Percentiles rank a stretch among this genome's conserved stretches.
These are phyloP conservation scores for Magnolia officinalis DNA, from an alignment of 164 flowering plant species.

Conservation along the genomic window DNA sequence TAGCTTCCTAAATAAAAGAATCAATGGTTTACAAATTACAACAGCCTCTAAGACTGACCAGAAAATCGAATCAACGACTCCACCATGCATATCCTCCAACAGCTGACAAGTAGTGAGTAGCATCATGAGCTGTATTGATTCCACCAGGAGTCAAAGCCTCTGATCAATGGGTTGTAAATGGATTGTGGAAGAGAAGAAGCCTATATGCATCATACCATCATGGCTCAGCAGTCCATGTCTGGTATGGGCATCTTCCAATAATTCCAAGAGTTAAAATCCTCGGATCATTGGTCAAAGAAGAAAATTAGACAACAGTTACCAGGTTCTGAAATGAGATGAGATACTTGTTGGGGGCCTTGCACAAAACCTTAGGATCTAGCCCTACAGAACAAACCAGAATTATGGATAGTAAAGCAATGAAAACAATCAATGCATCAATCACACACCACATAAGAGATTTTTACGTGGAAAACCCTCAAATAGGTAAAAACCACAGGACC, in stretches of 20 bases:
- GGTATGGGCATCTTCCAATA: constrained; percentile 84
- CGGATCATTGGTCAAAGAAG: neutral
- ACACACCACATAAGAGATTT: too few species aligned
- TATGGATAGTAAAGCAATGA: too few species aligned
- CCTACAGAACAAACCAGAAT: too few species aligned
- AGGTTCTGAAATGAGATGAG: neutral
- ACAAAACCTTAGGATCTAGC: too few species aligned
- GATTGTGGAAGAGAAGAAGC: neutral
- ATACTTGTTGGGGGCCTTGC: too few species aligned
- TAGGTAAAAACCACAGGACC: too few species aligned
- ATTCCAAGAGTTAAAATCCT: constrained; percentile 72
- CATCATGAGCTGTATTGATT: neutral
- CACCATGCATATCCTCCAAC: neutral
- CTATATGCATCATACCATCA: neutral
- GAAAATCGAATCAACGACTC: neutral
- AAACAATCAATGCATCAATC: too few species aligned
- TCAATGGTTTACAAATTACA: constrained; percentile 6
- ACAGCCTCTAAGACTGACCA: neutral
- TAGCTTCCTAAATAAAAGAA: neutral
- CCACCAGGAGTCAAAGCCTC: neutral
- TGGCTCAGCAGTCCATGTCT: constrained; percentile 32
- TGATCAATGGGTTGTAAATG: neutral
- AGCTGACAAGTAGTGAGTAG: neutral
- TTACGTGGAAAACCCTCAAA: too few species aligned
- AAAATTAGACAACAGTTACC: too few species aligned